Conservation (phyloP, 148 eudicot species). For the Heliosperma pusillum region DNA sequence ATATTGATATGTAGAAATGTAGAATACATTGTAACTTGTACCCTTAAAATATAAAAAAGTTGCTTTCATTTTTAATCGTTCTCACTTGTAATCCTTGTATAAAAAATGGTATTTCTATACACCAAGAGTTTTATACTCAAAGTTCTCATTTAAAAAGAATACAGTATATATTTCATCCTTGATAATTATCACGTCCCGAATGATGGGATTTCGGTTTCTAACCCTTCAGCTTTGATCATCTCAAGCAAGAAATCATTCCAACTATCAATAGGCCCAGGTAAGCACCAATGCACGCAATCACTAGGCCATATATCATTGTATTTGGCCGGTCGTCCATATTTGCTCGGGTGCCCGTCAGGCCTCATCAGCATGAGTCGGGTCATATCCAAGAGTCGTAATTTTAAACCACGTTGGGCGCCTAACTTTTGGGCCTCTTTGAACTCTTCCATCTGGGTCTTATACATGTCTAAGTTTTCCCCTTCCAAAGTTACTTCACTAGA, state of each 20-base stretch:
- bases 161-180: not conserved
- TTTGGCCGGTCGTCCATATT: constrained; percentile 51
- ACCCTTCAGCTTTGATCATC: constrained; percentile 37
- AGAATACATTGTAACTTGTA: not conserved
- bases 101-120: constrained; percentile 8
- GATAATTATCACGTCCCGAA: not conserved
- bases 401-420: constrained; percentile 37
- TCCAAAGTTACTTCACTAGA: constrained; percentile 40
- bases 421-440: constrained; percentile 38
- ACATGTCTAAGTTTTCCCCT: constrained; percentile 40
- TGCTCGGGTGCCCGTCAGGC: constrained; percentile 72
- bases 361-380: constrained; percentile 51
- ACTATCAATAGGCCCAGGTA: constrained; percentile 71
- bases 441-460: constrained; percentile 49
- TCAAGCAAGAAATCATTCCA: constrained; percentile 64
- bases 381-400: constrained; percentile 42
- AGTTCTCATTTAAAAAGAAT: not conserved
- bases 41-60: not conserved
- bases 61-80: not conserved
- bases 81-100: not conserved
- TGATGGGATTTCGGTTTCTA: not conserved
- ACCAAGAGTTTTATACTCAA: not conserved
- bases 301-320: constrained; percentile 36
- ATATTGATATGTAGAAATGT: constrained; percentile 6
- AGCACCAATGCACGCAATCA: constrained; percentile 84